These are phyloP conservation scores for Eucalyptus tenuipes DNA, from an alignment of 345 rosid genomes.

Conservation along the genomic window DNA sequence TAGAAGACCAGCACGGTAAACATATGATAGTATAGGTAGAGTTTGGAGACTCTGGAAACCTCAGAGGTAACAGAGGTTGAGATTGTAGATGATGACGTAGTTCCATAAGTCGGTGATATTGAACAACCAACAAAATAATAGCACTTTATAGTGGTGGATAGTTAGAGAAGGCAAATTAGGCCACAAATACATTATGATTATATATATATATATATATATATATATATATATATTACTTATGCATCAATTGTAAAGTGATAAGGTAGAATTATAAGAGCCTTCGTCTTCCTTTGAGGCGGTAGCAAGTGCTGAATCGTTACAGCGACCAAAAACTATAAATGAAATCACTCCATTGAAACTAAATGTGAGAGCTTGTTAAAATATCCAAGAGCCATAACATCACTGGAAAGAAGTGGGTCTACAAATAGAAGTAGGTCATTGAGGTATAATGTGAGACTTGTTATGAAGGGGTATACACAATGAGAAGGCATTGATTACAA, in stretches of 20 bases:
- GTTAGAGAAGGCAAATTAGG: background rate
- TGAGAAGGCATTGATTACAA: too few species aligned
- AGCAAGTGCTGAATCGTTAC: background rate
- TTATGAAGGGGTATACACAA: background rate
- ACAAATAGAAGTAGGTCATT: background rate
- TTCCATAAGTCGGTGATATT: too few species aligned
- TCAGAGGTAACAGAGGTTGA: fast-evolving
- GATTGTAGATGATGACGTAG: too few species aligned
- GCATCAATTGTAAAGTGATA: background rate
- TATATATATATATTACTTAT: too few species aligned
- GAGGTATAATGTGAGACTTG: background rate
- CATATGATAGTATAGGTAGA: too few species aligned
- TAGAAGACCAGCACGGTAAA: background rate
- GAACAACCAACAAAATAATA: too few species aligned
- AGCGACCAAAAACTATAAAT: too few species aligned
- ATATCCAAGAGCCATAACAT: background rate
- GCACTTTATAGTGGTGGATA: background rate
- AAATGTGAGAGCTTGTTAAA: background rate
- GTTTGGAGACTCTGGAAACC: too few species aligned
- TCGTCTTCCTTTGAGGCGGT: too few species aligned
- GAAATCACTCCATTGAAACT: background rate
- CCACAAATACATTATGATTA: too few species aligned
- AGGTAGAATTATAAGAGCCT: background rate
- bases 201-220: too few species aligned
- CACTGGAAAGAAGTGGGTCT: background rate